Conservation (phyloP, 345 rosid species). For the Cardiospermum halicacabum region DNA sequence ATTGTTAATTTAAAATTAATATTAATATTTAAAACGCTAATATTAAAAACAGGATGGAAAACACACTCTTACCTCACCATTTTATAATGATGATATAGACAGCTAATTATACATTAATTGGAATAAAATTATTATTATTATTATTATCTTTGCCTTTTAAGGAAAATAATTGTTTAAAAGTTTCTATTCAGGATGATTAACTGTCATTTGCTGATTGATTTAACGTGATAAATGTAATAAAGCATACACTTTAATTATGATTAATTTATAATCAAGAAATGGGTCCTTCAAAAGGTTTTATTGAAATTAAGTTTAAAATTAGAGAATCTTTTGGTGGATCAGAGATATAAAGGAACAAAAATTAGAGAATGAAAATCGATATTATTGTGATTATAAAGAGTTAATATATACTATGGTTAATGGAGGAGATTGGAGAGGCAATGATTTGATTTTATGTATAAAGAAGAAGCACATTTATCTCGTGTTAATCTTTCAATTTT, state of each 20-base stretch:
- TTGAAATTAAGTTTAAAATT: no score
- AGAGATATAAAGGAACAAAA: neutral
- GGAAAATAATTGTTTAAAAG: neutral
- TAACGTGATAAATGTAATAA: neutral
- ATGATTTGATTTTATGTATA: conserved; percentile 3
- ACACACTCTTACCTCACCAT: no score
- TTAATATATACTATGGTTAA: neutral
- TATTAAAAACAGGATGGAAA: no score
- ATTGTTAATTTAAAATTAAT: no score
- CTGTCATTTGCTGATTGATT: neutral
- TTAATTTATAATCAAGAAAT: neutral
- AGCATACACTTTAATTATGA: neutral
- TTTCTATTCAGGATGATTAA: neutral
- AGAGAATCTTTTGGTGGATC: neutral
- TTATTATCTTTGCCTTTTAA: neutral
- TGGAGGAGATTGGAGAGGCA: neutral
- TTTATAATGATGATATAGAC: neutral
- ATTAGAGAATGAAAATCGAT: neutral
- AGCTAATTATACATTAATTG: neutral
- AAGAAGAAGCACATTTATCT: neutral
- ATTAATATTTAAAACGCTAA: no score
- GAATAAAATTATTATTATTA: neutral
- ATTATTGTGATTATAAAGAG: neutral
- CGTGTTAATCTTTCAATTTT: neutral
- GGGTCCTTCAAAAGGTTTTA: neutral